phyloP scores from a whole-genome alignment of 257 asterid species.

The Solanum appendiculatum region DNA sequence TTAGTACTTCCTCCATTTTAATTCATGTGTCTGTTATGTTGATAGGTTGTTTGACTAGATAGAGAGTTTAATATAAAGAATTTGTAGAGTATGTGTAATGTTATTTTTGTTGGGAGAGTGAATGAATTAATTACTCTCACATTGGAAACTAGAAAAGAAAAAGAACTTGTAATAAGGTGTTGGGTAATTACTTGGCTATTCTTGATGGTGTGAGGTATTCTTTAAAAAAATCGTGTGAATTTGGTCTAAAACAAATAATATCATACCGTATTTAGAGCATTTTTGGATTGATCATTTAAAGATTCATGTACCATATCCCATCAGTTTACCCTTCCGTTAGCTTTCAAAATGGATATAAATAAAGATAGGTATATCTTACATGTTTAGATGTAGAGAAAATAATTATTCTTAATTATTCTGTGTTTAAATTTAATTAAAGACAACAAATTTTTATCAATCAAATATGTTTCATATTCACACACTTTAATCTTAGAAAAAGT shows the following conservation, averaged over 20 bases:
- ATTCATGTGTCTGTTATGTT: neutral
- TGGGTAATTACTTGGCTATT: neutral
- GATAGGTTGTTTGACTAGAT: neutral
- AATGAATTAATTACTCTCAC: neutral
- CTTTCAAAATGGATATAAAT: neutral
- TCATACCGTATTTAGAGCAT: neutral
- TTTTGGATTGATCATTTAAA: neutral
- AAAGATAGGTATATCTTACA: neutral
- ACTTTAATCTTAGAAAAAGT: neutral
- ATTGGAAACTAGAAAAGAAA: neutral
- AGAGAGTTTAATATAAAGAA: neutral
- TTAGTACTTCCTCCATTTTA: neutral
- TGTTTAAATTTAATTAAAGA: too few relatives aligned
- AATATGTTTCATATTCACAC: neutral
- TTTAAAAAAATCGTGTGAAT: fast-evolving
- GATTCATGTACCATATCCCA: neutral
- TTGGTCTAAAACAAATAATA: too few relatives aligned
- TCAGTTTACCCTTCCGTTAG: neutral
- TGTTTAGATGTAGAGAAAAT: neutral
- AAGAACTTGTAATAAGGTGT: neutral
- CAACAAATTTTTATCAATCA: neutral
- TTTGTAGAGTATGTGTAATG: neutral
- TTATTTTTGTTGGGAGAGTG: neutral
- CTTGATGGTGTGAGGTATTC: neutral
- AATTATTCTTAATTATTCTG: neutral